A percentile compares a stretch with the other conserved stretches of the same genome.
These are phyloP conservation scores for Syncephalis fuscata DNA, from an alignment of 371 early-diverging fungal species.

Conservation along the genomic window DNA sequence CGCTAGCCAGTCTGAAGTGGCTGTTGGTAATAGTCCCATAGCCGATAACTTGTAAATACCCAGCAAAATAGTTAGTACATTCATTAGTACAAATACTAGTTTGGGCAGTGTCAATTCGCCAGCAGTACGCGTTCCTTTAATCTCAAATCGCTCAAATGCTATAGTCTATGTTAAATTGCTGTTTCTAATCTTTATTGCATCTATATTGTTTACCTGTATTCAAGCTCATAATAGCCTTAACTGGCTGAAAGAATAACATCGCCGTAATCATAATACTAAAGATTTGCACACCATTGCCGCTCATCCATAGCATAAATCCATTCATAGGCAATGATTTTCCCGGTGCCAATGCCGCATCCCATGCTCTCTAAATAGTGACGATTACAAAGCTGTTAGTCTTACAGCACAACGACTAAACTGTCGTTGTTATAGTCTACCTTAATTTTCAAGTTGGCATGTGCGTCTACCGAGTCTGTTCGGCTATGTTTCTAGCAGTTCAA, in stretches of 20 bases:
- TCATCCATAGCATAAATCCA: constrained; percentile 96
- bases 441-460: too few species aligned
- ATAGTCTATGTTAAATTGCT: not conserved
- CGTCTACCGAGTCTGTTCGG: too few species aligned
- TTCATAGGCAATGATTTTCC: constrained; percentile 94
- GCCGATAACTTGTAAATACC: constrained; percentile 80
- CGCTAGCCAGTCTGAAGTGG: constrained; percentile 88
- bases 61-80: constrained; percentile 57
- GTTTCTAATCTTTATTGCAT: not conserved
- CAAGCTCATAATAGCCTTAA: constrained; percentile 55
- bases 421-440: too few species aligned
- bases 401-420: too few species aligned
- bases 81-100: constrained; percentile 56
- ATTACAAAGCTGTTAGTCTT: too few species aligned
- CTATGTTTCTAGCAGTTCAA: too few species aligned
- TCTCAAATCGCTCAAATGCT: constrained; percentile 55
- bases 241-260: constrained; percentile 84
- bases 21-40: constrained; percentile 93
- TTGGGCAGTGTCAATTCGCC: constrained; percentile 53
- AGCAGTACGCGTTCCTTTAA: constrained; percentile 3
- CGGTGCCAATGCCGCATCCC: constrained; percentile 86
- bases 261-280: constrained; percentile 88
- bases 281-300: constrained; percentile 86
- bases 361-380: constrained; percentile 94
- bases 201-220: constrained; percentile 30